Percentiles rank a stretch among this genome's conserved stretches.
Conservation (phyloP, 208 protist genomes). For the Leishmania martiniquensis region DNA sequence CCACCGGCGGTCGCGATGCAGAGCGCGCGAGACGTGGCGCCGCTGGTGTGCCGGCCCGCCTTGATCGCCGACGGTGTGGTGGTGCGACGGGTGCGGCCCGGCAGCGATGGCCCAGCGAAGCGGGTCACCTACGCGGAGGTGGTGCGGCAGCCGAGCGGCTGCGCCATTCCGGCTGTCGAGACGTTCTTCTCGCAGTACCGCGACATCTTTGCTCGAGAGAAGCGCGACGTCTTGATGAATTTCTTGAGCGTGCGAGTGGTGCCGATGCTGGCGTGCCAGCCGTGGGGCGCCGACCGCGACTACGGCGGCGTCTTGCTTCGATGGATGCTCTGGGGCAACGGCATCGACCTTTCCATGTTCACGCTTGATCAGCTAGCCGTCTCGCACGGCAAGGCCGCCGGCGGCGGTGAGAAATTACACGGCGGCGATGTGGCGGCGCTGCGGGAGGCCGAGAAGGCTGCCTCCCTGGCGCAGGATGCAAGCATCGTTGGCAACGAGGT, state of each 20-base stretch:
- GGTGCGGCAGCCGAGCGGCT: slow-evolving; percentile 23
- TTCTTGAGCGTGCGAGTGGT: slow-evolving; percentile 66
- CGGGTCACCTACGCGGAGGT: slow-evolving; percentile 30
- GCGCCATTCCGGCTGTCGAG: slow-evolving; percentile 16
- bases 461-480: slow-evolving; percentile 43
- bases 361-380: slow-evolving; percentile 73
- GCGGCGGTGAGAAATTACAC: slow-evolving; percentile 1
- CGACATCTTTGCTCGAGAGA: slow-evolving; percentile 80
- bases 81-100: slow-evolving; percentile 19
- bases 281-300: slow-evolving; percentile 49
- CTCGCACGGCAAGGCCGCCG: slow-evolving; percentile 17
- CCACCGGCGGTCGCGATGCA: slow-evolving; percentile 34
- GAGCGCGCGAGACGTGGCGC: slow-evolving; percentile 15
- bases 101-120: neutral
- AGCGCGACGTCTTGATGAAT: slow-evolving; percentile 60
- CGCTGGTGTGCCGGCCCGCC: slow-evolving; percentile 22
- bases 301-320: slow-evolving; percentile 68
- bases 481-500: slow-evolving; percentile 75
- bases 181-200: slow-evolving; percentile 64
- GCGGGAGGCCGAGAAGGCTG: slow-evolving; percentile 40
- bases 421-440: slow-evolving; percentile 18
- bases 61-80: slow-evolving; percentile 31
- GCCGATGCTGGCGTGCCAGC: slow-evolving; percentile 80
- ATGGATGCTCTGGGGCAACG: slow-evolving; percentile 91
- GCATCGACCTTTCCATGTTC: slow-evolving; percentile 89